Percentiles rank a stretch among this genome's conserved stretches.
Evolutionary conservation across 2,329 filamentous ascomycete species (phyloP).

Genomic region (Ophiostoma piceae): DNA sequence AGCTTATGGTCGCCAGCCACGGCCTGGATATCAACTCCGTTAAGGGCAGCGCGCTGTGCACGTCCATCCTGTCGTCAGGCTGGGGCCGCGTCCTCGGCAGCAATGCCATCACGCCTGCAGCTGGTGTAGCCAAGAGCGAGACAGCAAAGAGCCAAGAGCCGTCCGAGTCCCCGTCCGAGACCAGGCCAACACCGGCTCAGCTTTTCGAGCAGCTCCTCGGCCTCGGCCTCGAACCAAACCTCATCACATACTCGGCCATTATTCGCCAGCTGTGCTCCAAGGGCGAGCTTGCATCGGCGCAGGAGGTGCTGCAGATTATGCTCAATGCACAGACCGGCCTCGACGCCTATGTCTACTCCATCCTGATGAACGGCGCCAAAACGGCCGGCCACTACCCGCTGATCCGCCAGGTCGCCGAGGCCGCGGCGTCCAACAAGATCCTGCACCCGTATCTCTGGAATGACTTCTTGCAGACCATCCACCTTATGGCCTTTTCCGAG

Average conservation of each 20-base stretch:
- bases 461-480: constrained; percentile 50
- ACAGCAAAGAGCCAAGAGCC: background rate
- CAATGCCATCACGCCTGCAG: background rate
- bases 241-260: constrained; percentile 59
- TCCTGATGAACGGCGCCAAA: constrained; percentile 68
- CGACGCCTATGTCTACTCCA: constrained; percentile 62
- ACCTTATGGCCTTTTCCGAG: constrained; percentile 42
- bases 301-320: constrained; percentile 61
- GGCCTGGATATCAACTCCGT: constrained; percentile 44
- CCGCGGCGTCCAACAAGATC: constrained; percentile 45
- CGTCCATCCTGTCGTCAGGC: constrained; percentile 46
- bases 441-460: constrained; percentile 46
- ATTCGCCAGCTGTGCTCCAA: constrained; percentile 65
- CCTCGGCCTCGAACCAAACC: constrained; percentile 58
- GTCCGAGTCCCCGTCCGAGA: no score
- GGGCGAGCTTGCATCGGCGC: constrained; percentile 58
- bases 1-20: constrained; percentile 33
- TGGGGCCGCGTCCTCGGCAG: background rate
- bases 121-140: background rate
- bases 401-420: constrained; percentile 51
- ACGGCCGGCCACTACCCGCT: constrained; percentile 47
- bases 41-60: constrained; percentile 51
- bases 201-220: constrained; percentile 54
- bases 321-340: constrained; percentile 54
- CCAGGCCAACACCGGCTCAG: constrained; percentile 43